phyloP scores from a whole-genome alignment of 306 rosid genomes.

The Quercus engelmannii region DNA sequence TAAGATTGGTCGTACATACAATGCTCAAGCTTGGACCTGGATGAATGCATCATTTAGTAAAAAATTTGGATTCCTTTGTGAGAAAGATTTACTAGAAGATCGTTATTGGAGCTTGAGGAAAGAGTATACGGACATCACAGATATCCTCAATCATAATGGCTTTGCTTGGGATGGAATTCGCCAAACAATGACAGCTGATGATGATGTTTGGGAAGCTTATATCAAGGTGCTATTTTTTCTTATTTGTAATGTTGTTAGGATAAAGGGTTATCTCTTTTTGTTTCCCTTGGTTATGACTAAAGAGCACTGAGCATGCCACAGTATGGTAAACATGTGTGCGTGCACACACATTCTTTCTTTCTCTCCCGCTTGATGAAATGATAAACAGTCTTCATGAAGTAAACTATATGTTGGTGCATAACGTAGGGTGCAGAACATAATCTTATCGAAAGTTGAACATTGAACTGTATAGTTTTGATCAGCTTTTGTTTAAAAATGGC shows the following conservation, averaged over 20 bases:
- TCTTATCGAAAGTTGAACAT: background rate
- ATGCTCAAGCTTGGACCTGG: too few relatives aligned
- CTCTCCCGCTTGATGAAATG: too few relatives aligned
- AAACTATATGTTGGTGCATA: too few relatives aligned
- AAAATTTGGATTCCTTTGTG: too few relatives aligned
- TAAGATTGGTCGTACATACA: too few relatives aligned
- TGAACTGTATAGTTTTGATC: background rate
- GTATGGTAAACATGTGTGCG: background rate
- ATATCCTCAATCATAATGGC: too few relatives aligned
- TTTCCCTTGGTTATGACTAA: slow-evolving; percentile 10
- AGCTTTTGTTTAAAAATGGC: background rate
- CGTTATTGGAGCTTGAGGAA: too few relatives aligned
- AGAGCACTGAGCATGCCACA: slow-evolving; percentile 5
- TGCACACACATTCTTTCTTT: background rate
- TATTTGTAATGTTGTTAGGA: background rate
- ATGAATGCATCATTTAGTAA: too few relatives aligned
- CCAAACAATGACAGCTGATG: background rate
- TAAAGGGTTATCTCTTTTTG: background rate
- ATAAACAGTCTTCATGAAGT: too few relatives aligned
- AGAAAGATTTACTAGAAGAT: too few relatives aligned
- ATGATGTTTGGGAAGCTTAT: background rate
- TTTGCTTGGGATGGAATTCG: background rate
- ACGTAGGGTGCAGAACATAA: background rate
- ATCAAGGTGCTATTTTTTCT: background rate
- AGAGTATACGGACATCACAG: too few relatives aligned